Percentiles rank a stretch among this genome's conserved stretches.
Conservation (phyloP, 495 filamentous ascomycete species). For the Trypethelium eluteriae region DNA sequence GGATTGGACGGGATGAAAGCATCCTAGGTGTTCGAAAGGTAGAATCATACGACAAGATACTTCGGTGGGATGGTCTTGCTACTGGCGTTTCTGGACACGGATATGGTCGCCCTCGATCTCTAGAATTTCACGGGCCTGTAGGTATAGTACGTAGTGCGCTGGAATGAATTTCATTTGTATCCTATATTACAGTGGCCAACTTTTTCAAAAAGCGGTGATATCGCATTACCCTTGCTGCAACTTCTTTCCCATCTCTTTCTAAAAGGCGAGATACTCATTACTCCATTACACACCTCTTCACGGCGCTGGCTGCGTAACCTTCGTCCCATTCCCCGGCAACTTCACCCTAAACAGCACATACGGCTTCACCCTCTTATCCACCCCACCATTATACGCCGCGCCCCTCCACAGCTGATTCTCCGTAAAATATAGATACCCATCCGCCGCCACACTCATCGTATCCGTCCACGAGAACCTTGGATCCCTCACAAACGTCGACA, state of each 20-base stretch:
- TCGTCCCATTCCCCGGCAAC: constrained; percentile 32
- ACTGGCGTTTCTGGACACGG: not conserved
- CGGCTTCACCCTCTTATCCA: constrained; percentile 31
- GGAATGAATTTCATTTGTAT: not conserved
- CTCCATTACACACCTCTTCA: not conserved
- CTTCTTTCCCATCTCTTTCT: not conserved
- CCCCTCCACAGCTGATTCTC: constrained; percentile 24
- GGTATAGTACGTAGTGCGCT: not conserved
- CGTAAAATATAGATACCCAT: constrained; percentile 37
- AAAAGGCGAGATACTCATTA: not conserved
- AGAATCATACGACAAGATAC: too few relatives aligned
- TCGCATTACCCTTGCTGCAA: too few relatives aligned
- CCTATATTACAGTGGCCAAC: not conserved
- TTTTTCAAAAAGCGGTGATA: too few relatives aligned
- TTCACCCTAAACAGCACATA: constrained; percentile 36
- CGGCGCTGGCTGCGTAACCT: constrained; percentile 18
- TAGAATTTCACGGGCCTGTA: not conserved
- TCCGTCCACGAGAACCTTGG: constrained; percentile 37
- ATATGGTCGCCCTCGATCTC: not conserved
- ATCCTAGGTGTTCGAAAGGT: not conserved
- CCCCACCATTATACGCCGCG: constrained; percentile 19
- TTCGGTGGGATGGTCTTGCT: not conserved
- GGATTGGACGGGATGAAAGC: not conserved
- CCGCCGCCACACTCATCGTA: constrained; percentile 17
- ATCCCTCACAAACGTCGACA: constrained; percentile 34